Percentiles rank a stretch among this genome's conserved stretches.
Evolutionary conservation across 768 basidiomycete species (phyloP).

Genomic region (Hirschioporus abietinus): DNA sequence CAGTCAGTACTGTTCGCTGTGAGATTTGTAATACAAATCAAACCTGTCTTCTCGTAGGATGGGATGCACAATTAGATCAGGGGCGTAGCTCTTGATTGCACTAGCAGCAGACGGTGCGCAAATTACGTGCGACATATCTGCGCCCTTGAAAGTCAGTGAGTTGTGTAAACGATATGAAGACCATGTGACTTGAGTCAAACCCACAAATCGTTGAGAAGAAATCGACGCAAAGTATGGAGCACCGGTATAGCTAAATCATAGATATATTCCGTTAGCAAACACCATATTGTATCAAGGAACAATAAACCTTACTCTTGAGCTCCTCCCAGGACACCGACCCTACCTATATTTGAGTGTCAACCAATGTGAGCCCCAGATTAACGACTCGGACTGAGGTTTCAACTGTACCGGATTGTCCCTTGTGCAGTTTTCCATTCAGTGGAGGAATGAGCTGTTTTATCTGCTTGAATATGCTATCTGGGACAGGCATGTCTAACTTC

Average conservation of each 20-base stretch:
- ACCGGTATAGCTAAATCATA: slow-evolving; percentile 73
- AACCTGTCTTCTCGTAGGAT: slow-evolving; percentile 71
- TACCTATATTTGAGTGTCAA: slow-evolving; percentile 38
- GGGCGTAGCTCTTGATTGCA: slow-evolving; percentile 95
- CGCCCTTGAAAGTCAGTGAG: slow-evolving; percentile 48
- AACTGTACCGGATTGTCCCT: slow-evolving; percentile 84
- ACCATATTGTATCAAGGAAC: neutral
- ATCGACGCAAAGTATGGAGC: slow-evolving; percentile 96
- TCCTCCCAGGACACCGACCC: slow-evolving; percentile 92
- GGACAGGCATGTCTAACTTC: slow-evolving; percentile 45
- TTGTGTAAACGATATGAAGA: neutral
- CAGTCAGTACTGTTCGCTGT: slow-evolving; percentile 1
- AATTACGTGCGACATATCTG: slow-evolving; percentile 94
- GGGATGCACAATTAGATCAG: slow-evolving; percentile 95
- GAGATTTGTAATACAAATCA: slow-evolving; percentile 21
- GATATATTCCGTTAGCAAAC: neutral
- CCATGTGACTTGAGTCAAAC: slow-evolving; percentile 15
- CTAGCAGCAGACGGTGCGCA: slow-evolving; percentile 89
- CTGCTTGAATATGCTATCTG: slow-evolving; percentile 58
- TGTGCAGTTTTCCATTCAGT: slow-evolving; percentile 82
- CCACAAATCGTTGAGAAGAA: slow-evolving; percentile 79
- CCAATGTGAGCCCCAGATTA: neutral
- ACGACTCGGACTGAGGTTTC: neutral
- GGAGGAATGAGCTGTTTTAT: slow-evolving; percentile 86
- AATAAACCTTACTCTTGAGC: slow-evolving; percentile 73